Conservation (phyloP, 805 yeast species). For the Debaryomyces tyrocola region DNA sequence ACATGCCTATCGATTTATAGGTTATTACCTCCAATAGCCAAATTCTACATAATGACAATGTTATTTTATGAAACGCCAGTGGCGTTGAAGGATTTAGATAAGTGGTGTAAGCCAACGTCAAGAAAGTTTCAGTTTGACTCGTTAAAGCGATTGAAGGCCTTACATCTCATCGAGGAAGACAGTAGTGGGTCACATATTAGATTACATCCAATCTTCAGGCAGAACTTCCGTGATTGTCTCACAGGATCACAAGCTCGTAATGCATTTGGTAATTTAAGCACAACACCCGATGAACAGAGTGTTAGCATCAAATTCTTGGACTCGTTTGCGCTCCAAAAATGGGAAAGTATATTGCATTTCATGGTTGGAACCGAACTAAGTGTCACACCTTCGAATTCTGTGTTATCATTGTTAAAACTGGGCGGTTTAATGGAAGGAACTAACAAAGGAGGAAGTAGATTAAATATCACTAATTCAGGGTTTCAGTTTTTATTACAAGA, state of each 20-base stretch:
- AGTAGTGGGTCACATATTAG: constrained; percentile 46
- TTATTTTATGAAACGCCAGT: constrained; percentile 77
- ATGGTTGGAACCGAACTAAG: constrained; percentile 92
- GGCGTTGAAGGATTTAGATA: constrained; percentile 63
- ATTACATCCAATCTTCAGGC: constrained; percentile 71
- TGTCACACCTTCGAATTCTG: constrained; percentile 76
- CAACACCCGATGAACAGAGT: constrained; percentile 51
- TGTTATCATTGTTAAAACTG: constrained; percentile 69
- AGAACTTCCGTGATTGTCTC: constrained; percentile 75
- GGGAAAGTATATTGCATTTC: constrained; percentile 95
- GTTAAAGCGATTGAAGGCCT: constrained; percentile 66
- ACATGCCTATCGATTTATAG: constrained; percentile 93
- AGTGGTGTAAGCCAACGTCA: constrained; percentile 70
- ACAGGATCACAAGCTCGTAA: constrained; percentile 71
- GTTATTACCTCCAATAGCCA: constrained; percentile 84
- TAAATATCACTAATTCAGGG: constrained; percentile 85
- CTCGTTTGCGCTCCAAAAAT: constrained; percentile 76
- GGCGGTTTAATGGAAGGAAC: constrained; percentile 84
- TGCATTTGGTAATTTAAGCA: constrained; percentile 76
- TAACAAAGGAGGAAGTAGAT: constrained; percentile 30
- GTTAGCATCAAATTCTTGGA: constrained; percentile 71
- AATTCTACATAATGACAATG: constrained; percentile 84
- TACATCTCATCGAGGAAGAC: constrained; percentile 73
- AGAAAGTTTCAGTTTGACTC: constrained; percentile 70
- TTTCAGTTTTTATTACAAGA: constrained; percentile 93